Conservation (phyloP, 1,139 yeast species). For the Kodamaea alishanica region DNA sequence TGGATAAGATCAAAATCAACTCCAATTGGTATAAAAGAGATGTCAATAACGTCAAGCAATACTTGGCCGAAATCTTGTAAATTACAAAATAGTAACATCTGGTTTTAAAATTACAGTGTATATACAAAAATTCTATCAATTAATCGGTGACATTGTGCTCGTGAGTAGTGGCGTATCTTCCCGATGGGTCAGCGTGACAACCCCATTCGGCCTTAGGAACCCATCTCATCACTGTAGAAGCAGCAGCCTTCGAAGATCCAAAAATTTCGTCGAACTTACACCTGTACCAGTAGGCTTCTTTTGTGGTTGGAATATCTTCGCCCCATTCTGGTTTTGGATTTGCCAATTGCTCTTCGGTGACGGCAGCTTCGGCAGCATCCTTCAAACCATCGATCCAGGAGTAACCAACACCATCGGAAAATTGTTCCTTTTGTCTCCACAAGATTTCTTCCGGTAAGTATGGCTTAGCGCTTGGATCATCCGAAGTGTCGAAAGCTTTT, state of each 20-base stretch:
- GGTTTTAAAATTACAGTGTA: no score
- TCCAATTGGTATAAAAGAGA: slow-evolving; percentile 47
- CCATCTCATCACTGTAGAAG: slow-evolving; percentile 98
- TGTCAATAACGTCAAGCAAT: slow-evolving; percentile 21
- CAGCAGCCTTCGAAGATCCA: slow-evolving; percentile 81
- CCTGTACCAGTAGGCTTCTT: slow-evolving; percentile 99
- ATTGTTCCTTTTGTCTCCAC: slow-evolving; percentile 99
- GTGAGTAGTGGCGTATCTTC: slow-evolving; percentile 91
- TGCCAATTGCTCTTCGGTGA: slow-evolving; percentile 85
- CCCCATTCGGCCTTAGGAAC: slow-evolving; percentile 99
- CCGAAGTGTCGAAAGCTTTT: slow-evolving; percentile 91
- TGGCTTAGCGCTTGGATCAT: slow-evolving; percentile 65
- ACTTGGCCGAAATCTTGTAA: slow-evolving; percentile 15
- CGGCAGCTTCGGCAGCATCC: slow-evolving; percentile 86
- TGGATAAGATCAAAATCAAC: slow-evolving; percentile 51
- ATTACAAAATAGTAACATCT: not conserved
- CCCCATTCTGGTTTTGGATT: slow-evolving; percentile 97
- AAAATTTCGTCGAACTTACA: slow-evolving; percentile 90
- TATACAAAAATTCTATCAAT: no score
- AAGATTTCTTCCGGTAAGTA: slow-evolving; percentile 94
- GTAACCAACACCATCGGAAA: slow-evolving; percentile 98
- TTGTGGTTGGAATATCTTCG: slow-evolving; percentile 86
- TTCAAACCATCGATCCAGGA: slow-evolving; percentile 98
- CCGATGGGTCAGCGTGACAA: slow-evolving; percentile 97
- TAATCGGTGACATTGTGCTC: slow-evolving; percentile 41